Conservation (phyloP, 768 basidiomycete species). For the Lactarius evosmus region DNA sequence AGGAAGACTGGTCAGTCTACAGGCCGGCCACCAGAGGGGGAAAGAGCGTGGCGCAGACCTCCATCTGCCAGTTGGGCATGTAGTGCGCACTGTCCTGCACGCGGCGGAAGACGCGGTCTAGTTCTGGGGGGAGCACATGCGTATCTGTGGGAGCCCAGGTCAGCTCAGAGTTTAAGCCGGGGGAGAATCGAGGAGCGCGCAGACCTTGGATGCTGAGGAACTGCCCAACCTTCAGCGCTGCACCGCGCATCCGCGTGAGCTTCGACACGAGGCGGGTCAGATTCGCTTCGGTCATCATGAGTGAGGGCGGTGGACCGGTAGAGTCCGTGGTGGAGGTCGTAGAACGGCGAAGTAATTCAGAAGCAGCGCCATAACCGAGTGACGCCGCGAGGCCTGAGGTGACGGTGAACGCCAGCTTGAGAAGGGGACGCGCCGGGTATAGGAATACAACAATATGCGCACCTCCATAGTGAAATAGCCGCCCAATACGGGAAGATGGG, state of each 20-base stretch:
- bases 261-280: slow-evolving; percentile 86
- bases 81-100: slow-evolving; percentile 97
- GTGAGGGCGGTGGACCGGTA: slow-evolving; percentile 40
- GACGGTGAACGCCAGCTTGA: neutral
- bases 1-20: neutral
- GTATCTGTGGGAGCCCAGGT: slow-evolving; percentile 55
- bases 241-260: slow-evolving; percentile 93
- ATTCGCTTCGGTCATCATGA: slow-evolving; percentile 91
- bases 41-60: slow-evolving; percentile 46
- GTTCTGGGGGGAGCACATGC: slow-evolving; percentile 78
- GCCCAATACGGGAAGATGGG: slow-evolving; percentile 83
- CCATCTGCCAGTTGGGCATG: slow-evolving; percentile 99
- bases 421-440: neutral
- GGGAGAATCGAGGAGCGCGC: slow-evolving; percentile 3
- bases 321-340: slow-evolving; percentile 29
- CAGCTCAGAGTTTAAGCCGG: neutral
- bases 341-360: slow-evolving; percentile 77
- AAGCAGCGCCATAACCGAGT: slow-evolving; percentile 82
- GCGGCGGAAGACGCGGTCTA: slow-evolving; percentile 83
- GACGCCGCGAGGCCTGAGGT: slow-evolving; percentile 82
- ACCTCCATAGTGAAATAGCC: slow-evolving; percentile 95
- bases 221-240: slow-evolving; percentile 94
- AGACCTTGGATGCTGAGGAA: slow-evolving; percentile 94
- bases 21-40: neutral
- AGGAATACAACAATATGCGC: slow-evolving; percentile 10